A percentile compares a stretch with the other conserved stretches of the same genome.
phyloP scores from a whole-genome alignment of 495 filamentous ascomycete genomes.

The Neurospora discreta region DNA sequence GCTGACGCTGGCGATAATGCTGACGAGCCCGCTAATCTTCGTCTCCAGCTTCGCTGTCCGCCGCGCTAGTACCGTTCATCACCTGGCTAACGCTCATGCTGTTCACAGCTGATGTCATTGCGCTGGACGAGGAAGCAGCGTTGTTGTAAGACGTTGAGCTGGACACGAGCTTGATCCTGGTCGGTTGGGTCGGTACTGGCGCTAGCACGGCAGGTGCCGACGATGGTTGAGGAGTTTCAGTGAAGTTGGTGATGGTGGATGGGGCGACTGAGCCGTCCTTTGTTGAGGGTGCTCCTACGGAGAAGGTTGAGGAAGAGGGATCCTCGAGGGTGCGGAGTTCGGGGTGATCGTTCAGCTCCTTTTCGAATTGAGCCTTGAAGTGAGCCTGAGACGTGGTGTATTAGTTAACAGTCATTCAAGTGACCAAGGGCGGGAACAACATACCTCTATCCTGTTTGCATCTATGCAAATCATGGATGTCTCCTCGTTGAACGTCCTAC shows the following conservation, averaged over 20 bases:
- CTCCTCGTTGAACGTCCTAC: slow-evolving; percentile 91
- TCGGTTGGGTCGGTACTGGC: slow-evolving; percentile 14
- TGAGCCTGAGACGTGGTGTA: slow-evolving; percentile 44
- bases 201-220: slow-evolving; percentile 10
- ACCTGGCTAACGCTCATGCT: slow-evolving; percentile 25
- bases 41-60: slow-evolving; percentile 26
- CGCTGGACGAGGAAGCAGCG: neutral
- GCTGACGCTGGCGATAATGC: neutral
- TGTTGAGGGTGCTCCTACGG: slow-evolving; percentile 17
- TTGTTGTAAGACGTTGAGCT: slow-evolving; percentile 30
- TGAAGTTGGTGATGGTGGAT: slow-evolving; percentile 40
- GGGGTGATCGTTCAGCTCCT: slow-evolving; percentile 58
- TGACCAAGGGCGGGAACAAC: neutral
- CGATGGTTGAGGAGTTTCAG: slow-evolving; percentile 56
- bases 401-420: neutral
- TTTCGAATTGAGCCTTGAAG: slow-evolving; percentile 54
- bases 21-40: slow-evolving; percentile 23
- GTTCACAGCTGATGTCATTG: slow-evolving; percentile 16
- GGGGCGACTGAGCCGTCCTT: slow-evolving; percentile 57
- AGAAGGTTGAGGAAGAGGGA: slow-evolving; percentile 1
- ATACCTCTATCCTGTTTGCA: slow-evolving; percentile 85
- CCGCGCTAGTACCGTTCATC: slow-evolving; percentile 28
- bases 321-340: slow-evolving; percentile 64
- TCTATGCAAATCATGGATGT: slow-evolving; percentile 82
- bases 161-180: slow-evolving; percentile 47